Base-by-base conservation (phyloP, 1,284 basidiomycete species). In the Mycena sp. region DNA sequence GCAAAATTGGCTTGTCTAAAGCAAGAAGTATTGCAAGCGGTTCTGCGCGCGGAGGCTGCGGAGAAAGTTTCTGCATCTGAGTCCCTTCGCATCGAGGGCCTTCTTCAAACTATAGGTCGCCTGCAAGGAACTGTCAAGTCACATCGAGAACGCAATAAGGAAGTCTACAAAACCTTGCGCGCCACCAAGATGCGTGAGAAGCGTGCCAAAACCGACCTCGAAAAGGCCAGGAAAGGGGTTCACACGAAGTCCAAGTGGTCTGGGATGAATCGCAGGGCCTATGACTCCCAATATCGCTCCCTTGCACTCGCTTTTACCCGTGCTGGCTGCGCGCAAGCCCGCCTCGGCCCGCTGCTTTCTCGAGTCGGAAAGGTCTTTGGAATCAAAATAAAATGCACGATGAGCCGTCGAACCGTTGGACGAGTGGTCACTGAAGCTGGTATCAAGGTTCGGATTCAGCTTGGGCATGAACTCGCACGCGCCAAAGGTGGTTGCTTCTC, bases 281-380 rank as follows among this genome's bases (percentile, higher is more conserved):
- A 37, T 21, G 38, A 25, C 10, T 23, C 32, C 9, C 53, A 55
- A 19, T 55, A 32, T 25, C 53, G 53, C 4, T n/a, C 40, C 29
- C 49, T 67, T 12, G 53, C 60, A 7, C 48, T 61, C 7, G 30
- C 54, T 14, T 38, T 63, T 17, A 29, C 41, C 16, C 21, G 52
- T 3, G 55, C 53, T 21, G 64, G 64, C 11, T 65, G 64, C 28
- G 58, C 64, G 25, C 53, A 52, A 21, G 19, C 40, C 6, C 49
- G 60, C 16, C 21, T 61, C 25, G 64, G 59, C 5, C 35, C 43
- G n/a, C 53, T 65, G 10, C 21, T 65, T 12, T n/a, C 43, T 21
- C 28, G 30, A 2, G 30, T 65, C 23, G 45, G 49, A 19, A 61
- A 37, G 10, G 30, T 45, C 6, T 46, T 44, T 11, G 54, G 54